phyloP scores from a whole-genome alignment of 257 asterid genomes.

The Parsonsia alboflavescens region DNA sequence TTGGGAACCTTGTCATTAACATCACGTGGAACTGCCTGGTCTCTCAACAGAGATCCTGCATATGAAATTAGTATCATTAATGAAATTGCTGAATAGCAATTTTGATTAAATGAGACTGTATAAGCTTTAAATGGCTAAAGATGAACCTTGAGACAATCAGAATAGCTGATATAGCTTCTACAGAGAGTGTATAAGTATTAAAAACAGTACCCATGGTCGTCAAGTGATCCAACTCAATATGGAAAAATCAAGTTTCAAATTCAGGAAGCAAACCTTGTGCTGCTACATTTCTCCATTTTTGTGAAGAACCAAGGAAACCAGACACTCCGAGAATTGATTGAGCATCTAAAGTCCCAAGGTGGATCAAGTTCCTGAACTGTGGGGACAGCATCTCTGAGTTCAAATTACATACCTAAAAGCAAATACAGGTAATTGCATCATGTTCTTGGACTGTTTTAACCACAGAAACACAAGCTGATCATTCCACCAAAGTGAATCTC shows the following conservation, averaged over 20 bases:
- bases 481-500: neutral
- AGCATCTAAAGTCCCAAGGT: slow-evolving; percentile 1
- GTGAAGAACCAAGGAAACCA: neutral
- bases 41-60: slow-evolving; percentile 26
- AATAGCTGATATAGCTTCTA: slow-evolving; percentile 12
- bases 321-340: neutral
- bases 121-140: slow-evolving; percentile 2
- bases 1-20: slow-evolving; percentile 24
- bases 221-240: slow-evolving; percentile 16
- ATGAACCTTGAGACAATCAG: slow-evolving; percentile 22
- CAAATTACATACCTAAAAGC: slow-evolving; percentile 1
- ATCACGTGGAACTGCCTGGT: slow-evolving; percentile 16
- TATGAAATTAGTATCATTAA: neutral
- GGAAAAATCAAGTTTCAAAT: slow-evolving; percentile 12
- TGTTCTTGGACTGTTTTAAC: neutral
- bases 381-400: neutral
- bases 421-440: neutral
- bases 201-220: slow-evolving; percentile 14
- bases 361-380: slow-evolving; percentile 2
- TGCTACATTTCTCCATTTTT: neutral
- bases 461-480: neutral
- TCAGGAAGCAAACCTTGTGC: slow-evolving; percentile 12
- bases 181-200: neutral
- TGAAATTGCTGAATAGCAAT: slow-evolving; percentile 10
- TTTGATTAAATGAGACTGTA: neutral